Base-by-base conservation (phyloP, 2,329 filamentous ascomycete species). In the Neurospora sp. region DNA sequence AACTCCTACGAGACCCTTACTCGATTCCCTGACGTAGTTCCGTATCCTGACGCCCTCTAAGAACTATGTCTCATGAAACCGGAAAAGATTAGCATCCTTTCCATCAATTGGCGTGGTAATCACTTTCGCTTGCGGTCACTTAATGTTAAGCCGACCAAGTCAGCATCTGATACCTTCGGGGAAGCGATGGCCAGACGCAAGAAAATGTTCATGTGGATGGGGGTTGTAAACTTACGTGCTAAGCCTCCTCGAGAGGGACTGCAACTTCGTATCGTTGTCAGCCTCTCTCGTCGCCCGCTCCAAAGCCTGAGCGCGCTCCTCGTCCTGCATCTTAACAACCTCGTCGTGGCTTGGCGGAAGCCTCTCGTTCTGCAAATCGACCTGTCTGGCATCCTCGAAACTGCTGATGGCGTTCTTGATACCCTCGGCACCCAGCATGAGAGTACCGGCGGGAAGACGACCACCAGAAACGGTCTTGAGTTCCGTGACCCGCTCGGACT, bases 331-430 rank as follows among this genome's bases (percentile, higher is more conserved):
- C 81, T 90, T 90, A 73, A 90, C 87, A 23, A 98, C 94, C 81
- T 99, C 96, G 67, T 98, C 95, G 72, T 96, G 92, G 73, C 89
- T 96, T 0, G 96, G 96, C 67, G 96, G 96, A 73, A 99, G 85
- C 73, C 93, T 88, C 83, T 99, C 96, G 80, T 99, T 99, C 82
- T 98, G 94, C 73, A 98, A 78, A 82, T 99, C 96, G 67, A 99
- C 94, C 85, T 97, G 98, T 73, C 93, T 87, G 17, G 96, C 96
- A 80, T 99, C 96, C 80, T 99, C 96, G 75, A 99, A 99, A 76
- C 89, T 96, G 81, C 89, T 95, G 76, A 99, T 99, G 40, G 96
- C 96, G 77, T 97, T 94, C 85, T 98, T 99, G 84, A 98, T 97
- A 71, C 96, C 96, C 82, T 99, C 96, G 0, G 96, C 95, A 71